Percentiles rank a stretch among this genome's conserved stretches.
Conservation (phyloP, 179 eudicot genomes). For the Beta corolliflora region DNA sequence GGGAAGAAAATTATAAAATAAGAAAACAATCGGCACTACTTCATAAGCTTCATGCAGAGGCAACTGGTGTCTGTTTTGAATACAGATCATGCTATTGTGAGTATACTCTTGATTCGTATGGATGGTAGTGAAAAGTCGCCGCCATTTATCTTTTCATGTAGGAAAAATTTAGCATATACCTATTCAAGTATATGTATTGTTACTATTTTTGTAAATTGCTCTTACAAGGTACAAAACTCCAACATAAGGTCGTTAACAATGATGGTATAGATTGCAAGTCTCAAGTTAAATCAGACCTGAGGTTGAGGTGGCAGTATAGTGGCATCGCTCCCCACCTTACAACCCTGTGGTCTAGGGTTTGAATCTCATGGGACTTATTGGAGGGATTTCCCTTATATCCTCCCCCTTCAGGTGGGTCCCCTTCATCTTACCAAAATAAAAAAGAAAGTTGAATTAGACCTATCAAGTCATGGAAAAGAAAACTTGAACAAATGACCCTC, state of each 20-base stretch:
- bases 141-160: neutral
- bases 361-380: too few species aligned
- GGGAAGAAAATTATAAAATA: neutral
- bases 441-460: neutral
- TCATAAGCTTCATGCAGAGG: slow-evolving; percentile 15
- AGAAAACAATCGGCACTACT: neutral
- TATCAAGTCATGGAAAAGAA: neutral
- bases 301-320: neutral
- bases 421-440: too few species aligned
- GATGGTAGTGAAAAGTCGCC: neutral
- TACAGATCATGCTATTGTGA: neutral
- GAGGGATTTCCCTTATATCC: too few species aligned
- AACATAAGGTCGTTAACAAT: neutral
- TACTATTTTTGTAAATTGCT: neutral
- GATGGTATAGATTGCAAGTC: neutral
- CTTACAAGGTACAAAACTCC: neutral
- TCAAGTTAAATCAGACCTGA: neutral
- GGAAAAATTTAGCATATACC: neutral
- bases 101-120: neutral
- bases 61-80: slow-evolving; percentile 14
- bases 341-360: too few species aligned
- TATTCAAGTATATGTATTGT: neutral
- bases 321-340: too few species aligned
- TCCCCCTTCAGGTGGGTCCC: too few species aligned
- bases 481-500: neutral